Evolutionary conservation across 2,329 filamentous ascomycete species (phyloP).

Genomic region (Cadophora gregata): DNA sequence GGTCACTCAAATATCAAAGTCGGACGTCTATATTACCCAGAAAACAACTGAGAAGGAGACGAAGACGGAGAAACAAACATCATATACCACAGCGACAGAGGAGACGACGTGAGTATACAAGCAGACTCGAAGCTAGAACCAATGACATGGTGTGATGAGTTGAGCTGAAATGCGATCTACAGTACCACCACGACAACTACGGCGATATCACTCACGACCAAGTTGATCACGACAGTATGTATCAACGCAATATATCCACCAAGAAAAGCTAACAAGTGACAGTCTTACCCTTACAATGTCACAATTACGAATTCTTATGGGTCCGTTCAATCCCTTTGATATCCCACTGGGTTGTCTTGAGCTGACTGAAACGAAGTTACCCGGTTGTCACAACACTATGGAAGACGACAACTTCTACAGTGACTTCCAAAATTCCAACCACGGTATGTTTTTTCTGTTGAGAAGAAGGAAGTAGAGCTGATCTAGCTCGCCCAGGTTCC

Average conservation of each 20-base stretch:
- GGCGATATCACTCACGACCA: constrained; percentile 23
- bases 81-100: constrained; percentile 3
- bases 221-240: constrained; percentile 26
- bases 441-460: constrained; percentile 10
- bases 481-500: background rate
- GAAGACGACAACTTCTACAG: constrained; percentile 24
- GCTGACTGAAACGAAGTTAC: constrained; percentile 21
- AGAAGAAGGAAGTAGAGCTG: background rate
- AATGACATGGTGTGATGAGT: background rate
- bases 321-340: background rate
- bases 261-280: background rate
- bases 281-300: constrained; percentile 31
- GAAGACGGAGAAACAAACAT: background rate
- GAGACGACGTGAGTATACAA: constrained; percentile 8
- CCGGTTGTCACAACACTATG: constrained; percentile 30
- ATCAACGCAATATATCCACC: background rate
- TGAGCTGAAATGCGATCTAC: background rate
- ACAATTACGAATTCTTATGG: constrained; percentile 32
- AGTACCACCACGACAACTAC: constrained; percentile 10
- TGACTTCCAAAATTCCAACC: constrained; percentile 17
- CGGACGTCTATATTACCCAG: constrained; percentile 3
- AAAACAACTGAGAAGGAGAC: constrained; percentile 6
- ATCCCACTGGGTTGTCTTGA: background rate
- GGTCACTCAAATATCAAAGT: background rate
- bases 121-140: background rate